Percentiles rank a stretch among this genome's conserved stretches.
Conservation (phyloP, 2,329 filamentous ascomycete species). For the Alternaria brassicicola region DNA sequence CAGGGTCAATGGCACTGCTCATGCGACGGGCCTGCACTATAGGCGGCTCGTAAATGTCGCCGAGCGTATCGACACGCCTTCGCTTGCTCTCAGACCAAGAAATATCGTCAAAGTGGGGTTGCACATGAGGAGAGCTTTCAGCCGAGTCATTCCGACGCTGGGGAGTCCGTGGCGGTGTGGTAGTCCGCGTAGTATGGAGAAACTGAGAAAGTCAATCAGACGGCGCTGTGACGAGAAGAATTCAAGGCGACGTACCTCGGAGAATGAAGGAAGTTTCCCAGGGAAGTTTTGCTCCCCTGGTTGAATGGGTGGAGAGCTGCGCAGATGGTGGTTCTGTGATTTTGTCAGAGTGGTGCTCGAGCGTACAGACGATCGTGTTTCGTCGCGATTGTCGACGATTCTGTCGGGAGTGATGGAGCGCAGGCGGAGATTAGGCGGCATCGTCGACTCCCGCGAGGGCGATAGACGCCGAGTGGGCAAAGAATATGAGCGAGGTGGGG, state of each 20-base stretch:
- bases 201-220: slow-evolving; percentile 29
- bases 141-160: slow-evolving; percentile 33
- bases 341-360: slow-evolving; percentile 16
- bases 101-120: slow-evolving; percentile 39
- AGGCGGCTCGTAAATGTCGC: slow-evolving; percentile 30
- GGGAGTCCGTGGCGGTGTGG: slow-evolving; percentile 44
- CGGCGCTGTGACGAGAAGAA: too few species aligned
- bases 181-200: slow-evolving; percentile 35
- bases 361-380: neutral
- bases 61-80: slow-evolving; percentile 36
- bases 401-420: neutral
- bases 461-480: neutral
- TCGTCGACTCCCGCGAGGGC: neutral
- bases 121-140: slow-evolving; percentile 36
- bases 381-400: neutral
- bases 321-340: slow-evolving; percentile 36
- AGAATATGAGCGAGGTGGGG: neutral
- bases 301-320: slow-evolving; percentile 44
- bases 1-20: slow-evolving; percentile 32
- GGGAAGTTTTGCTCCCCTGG: slow-evolving; percentile 36
- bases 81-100: slow-evolving; percentile 36
- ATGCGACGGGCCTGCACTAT: slow-evolving; percentile 24
- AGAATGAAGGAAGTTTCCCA: slow-evolving; percentile 40
- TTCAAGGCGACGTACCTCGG: slow-evolving; percentile 30
- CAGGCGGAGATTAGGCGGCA: neutral